Conservation (phyloP, 2,329 filamentous ascomycete genomes). For the Fusarium haematococcum region DNA sequence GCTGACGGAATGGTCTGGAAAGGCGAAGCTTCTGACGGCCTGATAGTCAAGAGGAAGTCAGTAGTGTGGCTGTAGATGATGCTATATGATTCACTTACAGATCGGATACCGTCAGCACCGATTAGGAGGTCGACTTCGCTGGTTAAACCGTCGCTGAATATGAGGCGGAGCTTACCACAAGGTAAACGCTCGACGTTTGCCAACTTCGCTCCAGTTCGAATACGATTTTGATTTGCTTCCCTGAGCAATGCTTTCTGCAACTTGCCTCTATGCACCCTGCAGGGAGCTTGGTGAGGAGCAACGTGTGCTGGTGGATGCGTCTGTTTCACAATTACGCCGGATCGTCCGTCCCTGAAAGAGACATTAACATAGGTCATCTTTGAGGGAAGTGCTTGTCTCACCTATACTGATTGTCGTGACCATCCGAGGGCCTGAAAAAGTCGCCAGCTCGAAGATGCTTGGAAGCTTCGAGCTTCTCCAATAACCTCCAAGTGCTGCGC, state of each 20-base stretch:
- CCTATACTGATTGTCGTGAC: not conserved
- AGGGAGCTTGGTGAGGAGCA: not conserved
- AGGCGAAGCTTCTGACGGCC: not conserved
- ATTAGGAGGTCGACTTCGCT: not conserved
- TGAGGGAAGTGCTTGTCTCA: not conserved
- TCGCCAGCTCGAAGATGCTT: not conserved
- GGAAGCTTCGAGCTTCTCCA: not conserved
- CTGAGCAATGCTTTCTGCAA: not conserved
- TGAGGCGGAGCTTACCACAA: not conserved
- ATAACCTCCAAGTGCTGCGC: not conserved
- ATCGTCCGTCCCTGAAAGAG: not conserved
- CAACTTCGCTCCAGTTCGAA: not conserved
- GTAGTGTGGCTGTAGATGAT: not conserved
- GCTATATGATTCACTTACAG: not conserved
- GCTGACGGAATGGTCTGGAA: not conserved
- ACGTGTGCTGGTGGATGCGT: not conserved
- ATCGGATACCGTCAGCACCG: not conserved
- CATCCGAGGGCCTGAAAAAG: not conserved
- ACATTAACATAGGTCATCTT: not conserved
- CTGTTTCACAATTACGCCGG: not conserved
- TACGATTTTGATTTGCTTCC: not conserved
- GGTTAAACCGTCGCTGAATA: not conserved
- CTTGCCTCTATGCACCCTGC: not conserved
- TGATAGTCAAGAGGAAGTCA: not conserved
- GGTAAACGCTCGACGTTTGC: not conserved